Evolutionary conservation across 305 asterid genomes (phyloP).

Genomic region (Fraxinus paxiana): DNA sequence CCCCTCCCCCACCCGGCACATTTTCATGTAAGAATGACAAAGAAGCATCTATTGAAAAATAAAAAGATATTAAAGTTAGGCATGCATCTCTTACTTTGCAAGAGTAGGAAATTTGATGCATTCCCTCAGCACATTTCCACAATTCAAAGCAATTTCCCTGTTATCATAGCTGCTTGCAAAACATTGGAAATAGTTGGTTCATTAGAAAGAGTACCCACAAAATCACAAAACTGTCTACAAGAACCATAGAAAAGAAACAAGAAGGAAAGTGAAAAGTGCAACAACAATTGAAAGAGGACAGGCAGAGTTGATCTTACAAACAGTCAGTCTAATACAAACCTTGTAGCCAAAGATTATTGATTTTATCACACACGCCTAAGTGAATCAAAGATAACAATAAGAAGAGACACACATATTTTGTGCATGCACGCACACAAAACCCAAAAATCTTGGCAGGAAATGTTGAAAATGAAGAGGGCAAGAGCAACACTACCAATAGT

Average conservation of each 20-base stretch:
- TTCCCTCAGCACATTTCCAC: conserved; percentile 95
- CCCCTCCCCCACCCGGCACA: not conserved
- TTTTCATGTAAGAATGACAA: conserved; percentile 17
- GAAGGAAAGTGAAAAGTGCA: conserved; percentile 14
- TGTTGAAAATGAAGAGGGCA: not conserved
- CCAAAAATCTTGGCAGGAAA: not conserved
- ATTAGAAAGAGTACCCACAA: conserved; percentile 10
- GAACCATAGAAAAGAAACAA: conserved; percentile 1
- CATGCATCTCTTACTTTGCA: conserved; percentile 65
- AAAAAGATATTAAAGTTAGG: conserved; percentile 16
- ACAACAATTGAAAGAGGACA: conserved; percentile 7
- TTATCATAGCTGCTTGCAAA: conserved; percentile 72
- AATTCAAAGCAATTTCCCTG: conserved; percentile 89
- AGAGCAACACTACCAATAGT: not conserved
- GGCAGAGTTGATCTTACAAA: not conserved
- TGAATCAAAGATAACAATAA: not conserved
- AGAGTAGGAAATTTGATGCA: conserved; percentile 86
- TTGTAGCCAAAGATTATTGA: not conserved
- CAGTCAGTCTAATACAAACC: not conserved
- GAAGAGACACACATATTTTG: not conserved
- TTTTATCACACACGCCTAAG: not conserved
- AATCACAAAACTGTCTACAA: not conserved
- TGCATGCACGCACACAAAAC: not conserved
- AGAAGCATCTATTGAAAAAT: conserved; percentile 15
- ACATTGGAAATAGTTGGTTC: not conserved